These are phyloP conservation scores for Tillandsia fasciculata DNA, from an alignment of 176 grass and related monocot species.

Conservation along the genomic window DNA sequence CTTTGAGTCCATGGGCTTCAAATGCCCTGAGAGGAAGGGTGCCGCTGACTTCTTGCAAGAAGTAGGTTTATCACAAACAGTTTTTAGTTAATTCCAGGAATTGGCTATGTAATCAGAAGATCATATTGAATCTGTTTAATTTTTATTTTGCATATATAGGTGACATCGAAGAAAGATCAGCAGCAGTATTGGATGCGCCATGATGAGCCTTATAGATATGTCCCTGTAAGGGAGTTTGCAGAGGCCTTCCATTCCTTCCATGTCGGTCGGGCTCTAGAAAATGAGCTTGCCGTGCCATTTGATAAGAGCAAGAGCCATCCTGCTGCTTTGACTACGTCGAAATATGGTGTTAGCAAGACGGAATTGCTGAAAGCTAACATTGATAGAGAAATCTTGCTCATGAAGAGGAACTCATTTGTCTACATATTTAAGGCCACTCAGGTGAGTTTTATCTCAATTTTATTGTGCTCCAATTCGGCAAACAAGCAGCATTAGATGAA, in stretches of 20 bases:
- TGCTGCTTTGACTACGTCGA: slow-evolving; percentile 59
- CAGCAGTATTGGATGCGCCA: slow-evolving; percentile 51
- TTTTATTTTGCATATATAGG: slow-evolving; percentile 15
- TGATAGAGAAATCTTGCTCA: slow-evolving; percentile 64
- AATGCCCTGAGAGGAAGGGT: slow-evolving; percentile 83
- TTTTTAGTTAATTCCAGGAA: background rate
- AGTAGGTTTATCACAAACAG: slow-evolving; percentile 22
- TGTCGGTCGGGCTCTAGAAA: slow-evolving; percentile 30
- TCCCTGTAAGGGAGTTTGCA: slow-evolving; percentile 56
- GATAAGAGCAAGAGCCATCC: slow-evolving; percentile 70
- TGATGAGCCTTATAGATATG: slow-evolving; percentile 41
- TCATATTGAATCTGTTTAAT: background rate
- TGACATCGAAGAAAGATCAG: slow-evolving; percentile 79
- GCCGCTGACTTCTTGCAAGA: slow-evolving; percentile 94
- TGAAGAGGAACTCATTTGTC: slow-evolving; percentile 97
- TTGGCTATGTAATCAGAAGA: background rate
- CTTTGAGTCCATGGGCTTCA: slow-evolving; percentile 77
- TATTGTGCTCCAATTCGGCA: background rate
- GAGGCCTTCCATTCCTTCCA: slow-evolving; percentile 53
- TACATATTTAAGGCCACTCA: slow-evolving; percentile 73
- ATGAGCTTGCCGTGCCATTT: slow-evolving; percentile 48
- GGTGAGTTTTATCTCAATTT: slow-evolving; percentile 21
- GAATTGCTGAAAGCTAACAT: slow-evolving; percentile 77
- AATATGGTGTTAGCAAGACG: slow-evolving; percentile 49
- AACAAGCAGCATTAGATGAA: background rate